Base-by-base conservation (phyloP, 1,284 basidiomycete genomes). In the Sanghuangporus sanghuang region DNA sequence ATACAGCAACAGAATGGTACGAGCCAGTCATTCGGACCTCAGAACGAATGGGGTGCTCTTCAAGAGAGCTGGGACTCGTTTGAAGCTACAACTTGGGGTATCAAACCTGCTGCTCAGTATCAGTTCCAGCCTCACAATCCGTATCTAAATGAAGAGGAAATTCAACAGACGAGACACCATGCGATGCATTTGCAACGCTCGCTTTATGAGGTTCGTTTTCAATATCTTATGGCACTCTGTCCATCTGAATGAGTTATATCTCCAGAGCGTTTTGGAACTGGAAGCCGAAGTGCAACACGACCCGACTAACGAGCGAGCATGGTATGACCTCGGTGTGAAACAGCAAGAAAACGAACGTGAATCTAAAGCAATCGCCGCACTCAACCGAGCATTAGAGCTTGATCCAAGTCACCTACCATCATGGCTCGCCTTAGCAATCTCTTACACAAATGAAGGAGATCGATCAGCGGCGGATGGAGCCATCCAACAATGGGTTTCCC, bases 321-420 rank as follows among this genome's bases (percentile, higher is more conserved):
- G 96, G 96, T 95, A 86, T 71, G 85, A 91, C 64, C 87, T 99
- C 53, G 96, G 97, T 32, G 88, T 99, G 54, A 96, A 95, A 76
- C 97, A 99, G 73, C 96, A 99, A 76, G 96, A 98, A 76, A 98
- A 97, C 74, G 96, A 99, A 75, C 87, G 96, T 23, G 96, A 99
- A 76, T 82, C 85, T 23, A 90, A 94, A 70, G 97, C 96, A 5
- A 86, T 99, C 58, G 82, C 89, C 55, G 97, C 96, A 0, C 82
- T 99, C 27, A 81, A 84, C 48, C 89, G 89, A 65, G 90, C 95
- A 1, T 79, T 95, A 54, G 86, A 92, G 68, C 82, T 98, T 21
- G 90, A 97, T 68, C 87, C 92, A 1, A 73, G 81, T 1, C 84
- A 90, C 69, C 79, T 93, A 6, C 85, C 89, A 0, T 85, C 96